Base-by-base conservation (phyloP, 1,284 basidiomycete species). In the Sporisorium sorghi region DNA sequence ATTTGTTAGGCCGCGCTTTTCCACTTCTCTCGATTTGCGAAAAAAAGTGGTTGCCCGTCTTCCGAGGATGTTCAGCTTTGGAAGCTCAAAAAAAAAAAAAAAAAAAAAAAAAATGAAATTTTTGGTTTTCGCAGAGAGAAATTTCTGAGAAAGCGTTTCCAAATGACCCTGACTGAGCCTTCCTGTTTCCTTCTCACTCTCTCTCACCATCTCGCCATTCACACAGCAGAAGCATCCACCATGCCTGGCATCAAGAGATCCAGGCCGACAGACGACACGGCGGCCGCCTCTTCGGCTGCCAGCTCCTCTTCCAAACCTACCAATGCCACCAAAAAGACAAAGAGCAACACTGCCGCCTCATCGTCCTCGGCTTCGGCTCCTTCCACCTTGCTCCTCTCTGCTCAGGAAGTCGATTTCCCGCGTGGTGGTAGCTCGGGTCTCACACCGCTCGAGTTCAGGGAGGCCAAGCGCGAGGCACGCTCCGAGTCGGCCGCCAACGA, bases 381-480 rank as follows among this genome's bases (percentile, higher is more conserved):
- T 32, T 58, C 70, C 24, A 73, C 59, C 23, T 77, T 60, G 58
- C 75, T 56, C 51, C 77, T 49, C 40, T 68, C 71, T 3, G 61
- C 76, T 6, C 76, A 79, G 28, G 70, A 75, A 53, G 89, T 94
- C 65, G 94, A 97, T 86, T 99, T 98, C 85, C 95, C 95, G 48
- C 90, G 97, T 80, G 97, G 96, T 19, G 88, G 88, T n/a, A 88
- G 88, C 40, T 86, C 87, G 5, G 85, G 87, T 39, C 89, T 97
- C 76, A 97, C 95, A 30, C 91, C 93, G 28, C 87, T 94, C n/a
- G 95, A 99, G 85, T 91, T 94, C 71, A 93, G 95, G 83, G 87
- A 91, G 66, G 89, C 93, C 28, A 89, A 91, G 58, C 90, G 91
- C 21, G 95, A 98, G 84, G 96, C 90, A 5, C 87, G 89, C 11